These are phyloP conservation scores for Thymus quinquecostatus DNA, from an alignment of 257 asterid genomes.

Conservation along the genomic window DNA sequence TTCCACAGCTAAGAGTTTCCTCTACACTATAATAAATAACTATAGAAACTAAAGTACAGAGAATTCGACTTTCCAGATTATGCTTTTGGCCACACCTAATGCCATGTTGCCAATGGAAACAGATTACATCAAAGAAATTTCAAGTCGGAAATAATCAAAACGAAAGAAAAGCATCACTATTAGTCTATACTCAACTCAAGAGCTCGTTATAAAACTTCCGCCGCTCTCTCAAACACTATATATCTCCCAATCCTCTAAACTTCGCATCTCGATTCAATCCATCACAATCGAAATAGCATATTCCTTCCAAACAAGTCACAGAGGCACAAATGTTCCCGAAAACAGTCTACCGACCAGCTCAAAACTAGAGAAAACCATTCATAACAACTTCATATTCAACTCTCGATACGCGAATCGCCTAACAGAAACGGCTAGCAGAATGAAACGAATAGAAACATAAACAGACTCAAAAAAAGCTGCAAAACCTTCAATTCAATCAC, in stretches of 20 bases:
- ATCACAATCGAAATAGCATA: neutral
- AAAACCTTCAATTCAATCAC: neutral
- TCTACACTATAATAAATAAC: no score
- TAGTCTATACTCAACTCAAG: neutral
- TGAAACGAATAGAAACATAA: neutral
- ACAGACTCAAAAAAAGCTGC: neutral
- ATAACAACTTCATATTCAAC: no score
- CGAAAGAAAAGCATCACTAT: neutral
- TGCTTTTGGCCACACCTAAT: neutral
- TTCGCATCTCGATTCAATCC: neutral
- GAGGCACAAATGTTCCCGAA: neutral
- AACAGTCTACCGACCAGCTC: neutral
- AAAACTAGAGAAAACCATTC: neutral
- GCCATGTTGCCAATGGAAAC: neutral
- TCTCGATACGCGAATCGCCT: neutral
- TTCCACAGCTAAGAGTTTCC: neutral
- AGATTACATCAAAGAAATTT: neutral
- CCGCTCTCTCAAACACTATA: neutral
- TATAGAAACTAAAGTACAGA: neutral
- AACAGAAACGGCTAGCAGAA: neutral
- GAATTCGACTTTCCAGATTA: neutral
- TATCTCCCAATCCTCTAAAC: neutral
- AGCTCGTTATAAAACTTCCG: neutral
- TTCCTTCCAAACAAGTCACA: slow-evolving; percentile 1
- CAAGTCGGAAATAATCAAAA: neutral